Evolutionary conservation across 2,329 filamentous ascomycete genomes (phyloP), one percentile per base, ranked within the genome.

Genomic region (Coniochaeta ligniaria): DNA sequence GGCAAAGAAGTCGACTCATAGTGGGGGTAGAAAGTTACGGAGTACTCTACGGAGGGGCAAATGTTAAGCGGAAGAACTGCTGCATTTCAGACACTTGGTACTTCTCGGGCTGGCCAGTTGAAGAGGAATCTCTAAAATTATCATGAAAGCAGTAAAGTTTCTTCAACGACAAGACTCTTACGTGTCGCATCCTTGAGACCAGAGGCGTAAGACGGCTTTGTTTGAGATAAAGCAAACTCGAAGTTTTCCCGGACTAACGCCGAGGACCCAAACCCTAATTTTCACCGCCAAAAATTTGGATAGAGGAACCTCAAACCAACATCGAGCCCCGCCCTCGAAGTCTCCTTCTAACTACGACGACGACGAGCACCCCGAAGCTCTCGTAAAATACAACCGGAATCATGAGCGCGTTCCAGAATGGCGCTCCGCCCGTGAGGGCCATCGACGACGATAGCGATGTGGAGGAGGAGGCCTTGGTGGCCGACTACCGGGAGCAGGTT

Each of bases 401-500:
- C 59, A 88, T 88, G 85, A 85, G 82, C 75, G 79, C 76, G 67
- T 85, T 83, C 72, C 80, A 85, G 72, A 87, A 86, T 74, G 83
- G 83, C 71, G 78, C 78, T 71, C 80, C 83, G 72, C 82, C 84
- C 67, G 74, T 80, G 72, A 83, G 85, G 75, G 77, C 81, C 67
- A 77, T 85, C 62, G 86, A 87, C 70, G 90, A 94, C 76, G 92
- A 96, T 74, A 96, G 92, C 73, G 95, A 98, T 75, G 90, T 91
- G 66, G 93, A 97, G 80, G 94, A 98, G 83, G 95, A 98, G 80
- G 90, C 90, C 70, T 86, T 99, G 68, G 95, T 92, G 70, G 92
- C 92, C 78, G 92, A 98, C 79, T 97, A 97, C 84, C 89, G 88
- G 74, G 92, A 97, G 80, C 94, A 97, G 78, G 91, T 96, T 69